Evolutionary conservation across 2,329 filamentous ascomycete genomes (phyloP).

Genomic region (Pseudogymnoascus sp.): DNA sequence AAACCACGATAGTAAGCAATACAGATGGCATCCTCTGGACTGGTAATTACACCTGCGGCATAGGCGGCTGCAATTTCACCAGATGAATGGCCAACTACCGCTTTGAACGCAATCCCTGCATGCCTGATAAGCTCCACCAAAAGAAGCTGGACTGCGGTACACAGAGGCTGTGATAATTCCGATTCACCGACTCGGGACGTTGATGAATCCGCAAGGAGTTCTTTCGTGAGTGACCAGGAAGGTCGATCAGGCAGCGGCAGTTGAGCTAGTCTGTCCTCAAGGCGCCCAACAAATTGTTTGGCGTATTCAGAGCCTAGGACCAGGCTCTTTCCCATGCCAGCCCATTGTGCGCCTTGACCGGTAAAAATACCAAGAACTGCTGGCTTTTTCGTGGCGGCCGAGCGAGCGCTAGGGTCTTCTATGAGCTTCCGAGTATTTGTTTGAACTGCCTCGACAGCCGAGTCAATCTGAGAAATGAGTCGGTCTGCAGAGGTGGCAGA

Average conservation of each 20-base stretch:
- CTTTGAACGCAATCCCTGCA: slow-evolving; percentile 31
- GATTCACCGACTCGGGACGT: slow-evolving; percentile 37
- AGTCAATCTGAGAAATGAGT: slow-evolving; percentile 9
- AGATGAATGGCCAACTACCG: slow-evolving; percentile 38
- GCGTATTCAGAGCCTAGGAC: slow-evolving; percentile 10
- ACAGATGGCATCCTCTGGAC: slow-evolving; percentile 28
- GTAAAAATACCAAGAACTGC: slow-evolving; percentile 15
- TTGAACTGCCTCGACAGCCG: neutral
- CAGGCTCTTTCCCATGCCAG: slow-evolving; percentile 17
- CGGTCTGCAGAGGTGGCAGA: neutral
- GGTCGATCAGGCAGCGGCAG: neutral
- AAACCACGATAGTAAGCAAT: slow-evolving; percentile 37
- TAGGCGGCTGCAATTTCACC: slow-evolving; percentile 43
- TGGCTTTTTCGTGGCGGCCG: neutral
- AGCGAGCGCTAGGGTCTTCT: neutral
- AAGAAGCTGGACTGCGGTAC: slow-evolving; percentile 39
- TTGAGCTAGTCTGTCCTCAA: neutral
- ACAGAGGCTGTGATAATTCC: slow-evolving; percentile 34
- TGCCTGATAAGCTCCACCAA: slow-evolving; percentile 36
- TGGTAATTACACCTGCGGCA: slow-evolving; percentile 29
- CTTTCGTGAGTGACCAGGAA: neutral
- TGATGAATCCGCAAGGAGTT: neutral
- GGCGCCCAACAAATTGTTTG: neutral
- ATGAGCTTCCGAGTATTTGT: neutral
- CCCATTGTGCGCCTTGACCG: slow-evolving; percentile 23